Base-by-base conservation (phyloP, 345 rosid species). In the Pugionium cornutum region DNA sequence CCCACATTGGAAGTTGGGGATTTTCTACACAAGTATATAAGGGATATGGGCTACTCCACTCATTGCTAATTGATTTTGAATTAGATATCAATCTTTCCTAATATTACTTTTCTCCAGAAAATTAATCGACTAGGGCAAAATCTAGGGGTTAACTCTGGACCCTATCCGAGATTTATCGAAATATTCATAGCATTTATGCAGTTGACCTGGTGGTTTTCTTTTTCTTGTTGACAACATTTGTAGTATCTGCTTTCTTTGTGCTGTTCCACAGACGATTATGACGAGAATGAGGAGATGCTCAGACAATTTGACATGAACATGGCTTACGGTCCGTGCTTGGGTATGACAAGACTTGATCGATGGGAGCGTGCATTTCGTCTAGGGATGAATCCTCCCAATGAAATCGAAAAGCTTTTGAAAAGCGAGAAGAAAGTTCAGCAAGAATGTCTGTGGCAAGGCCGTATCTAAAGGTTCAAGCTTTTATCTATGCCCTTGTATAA, bases 291-390 rank as follows among this genome's bases (percentile, higher is more conserved):
- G 73, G 79, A 76, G 47, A 71, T 76, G 42, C 64, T 88, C 40
- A 83, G 83, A 79, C 85, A 86, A 46, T 91, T 91, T 60, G 96
- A 91, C 78, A 82, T 91, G 91, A 78, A 84, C 84, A 84, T 86
- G 79, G 79, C 85, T 0, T 91, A 82, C 9, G 97, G 97, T 28
- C 97, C 96, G 0, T 91, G 97, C 62, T 44, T 86, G 44, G 94
- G 97, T 45, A 84, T 91, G 83, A 74, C 78, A 31, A 78, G 96
- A 60, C 45, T 80, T 49, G 88, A 52, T 37, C 80, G 96, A 1
- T 91, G 85, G 91, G 89, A 88, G 62, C 92, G 94, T 28, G 96
- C 92, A n/a, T 53, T 71, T 56, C 81, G 81, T 44, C 76, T 88
- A 4, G 94, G 96, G 37, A 55, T 86, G 64, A 82, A 79, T 62